A percentile compares a stretch with the other conserved stretches of the same genome.
These are phyloP conservation scores for Neospora caninum DNA, from an alignment of 169 alveolate species.

Conservation along the genomic window DNA sequence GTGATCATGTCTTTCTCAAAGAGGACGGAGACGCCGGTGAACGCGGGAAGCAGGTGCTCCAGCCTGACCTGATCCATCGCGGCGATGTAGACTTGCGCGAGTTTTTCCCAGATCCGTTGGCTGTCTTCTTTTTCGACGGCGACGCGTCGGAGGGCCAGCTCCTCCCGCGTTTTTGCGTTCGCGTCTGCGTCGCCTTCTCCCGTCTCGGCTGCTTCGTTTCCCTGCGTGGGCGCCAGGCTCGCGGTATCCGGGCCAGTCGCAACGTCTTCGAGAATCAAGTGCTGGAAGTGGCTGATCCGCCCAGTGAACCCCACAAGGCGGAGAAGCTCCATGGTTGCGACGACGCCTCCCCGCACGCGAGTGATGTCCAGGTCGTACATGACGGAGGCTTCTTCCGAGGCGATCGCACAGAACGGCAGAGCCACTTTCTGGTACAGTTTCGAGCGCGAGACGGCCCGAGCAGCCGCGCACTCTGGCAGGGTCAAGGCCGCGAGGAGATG, in stretches of 20 bases:
- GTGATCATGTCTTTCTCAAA: not conserved
- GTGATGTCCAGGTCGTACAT: not conserved
- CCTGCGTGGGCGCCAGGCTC: not conserved
- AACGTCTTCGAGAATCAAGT: not conserved
- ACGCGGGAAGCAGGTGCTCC: not conserved
- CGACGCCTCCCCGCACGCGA: not conserved
- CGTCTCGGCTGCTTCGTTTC: not conserved
- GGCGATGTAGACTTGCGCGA: not conserved
- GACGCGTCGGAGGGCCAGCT: not conserved
- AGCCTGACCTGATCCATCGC: not conserved
- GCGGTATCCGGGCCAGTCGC: not conserved
- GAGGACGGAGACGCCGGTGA: not conserved
- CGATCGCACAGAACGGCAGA: not conserved
- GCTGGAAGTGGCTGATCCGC: not conserved
- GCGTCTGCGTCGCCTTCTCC: not conserved
- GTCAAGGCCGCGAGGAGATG: not conserved
- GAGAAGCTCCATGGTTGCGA: not conserved
- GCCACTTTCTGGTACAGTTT: not conserved
- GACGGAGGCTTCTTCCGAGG: not conserved
- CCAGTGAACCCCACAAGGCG: not conserved
- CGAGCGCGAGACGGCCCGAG: not conserved
- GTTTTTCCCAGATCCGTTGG: not conserved
- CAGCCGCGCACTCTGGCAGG: not conserved
- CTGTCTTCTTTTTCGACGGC: not conserved
- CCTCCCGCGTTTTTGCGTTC: not conserved